Base-by-base conservation (phyloP, 331 rosid species). In the Pyrus hybrid region DNA sequence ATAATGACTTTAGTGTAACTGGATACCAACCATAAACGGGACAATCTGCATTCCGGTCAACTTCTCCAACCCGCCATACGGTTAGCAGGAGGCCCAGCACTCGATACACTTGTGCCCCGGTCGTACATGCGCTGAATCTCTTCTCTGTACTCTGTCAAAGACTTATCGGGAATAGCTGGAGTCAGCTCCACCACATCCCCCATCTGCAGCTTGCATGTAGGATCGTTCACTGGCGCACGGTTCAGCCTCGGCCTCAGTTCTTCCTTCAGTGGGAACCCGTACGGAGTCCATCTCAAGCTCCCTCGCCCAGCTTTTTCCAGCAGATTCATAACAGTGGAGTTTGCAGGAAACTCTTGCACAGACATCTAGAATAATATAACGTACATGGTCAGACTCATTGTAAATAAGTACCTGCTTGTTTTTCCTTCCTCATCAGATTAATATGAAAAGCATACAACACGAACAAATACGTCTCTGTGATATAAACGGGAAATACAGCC, bases 41-140 rank as follows among this genome's bases (percentile, higher is more conserved):
- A 43, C 67, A 26, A 37, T 67, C 30, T 51, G 22, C 62, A 65
- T 77, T 45, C 3, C 35, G 82, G 88, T 88, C 81, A 92, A 63
- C 87, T 91, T 67, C 94, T 83, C 80, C 84, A 72, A 65, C 96
- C 92, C 63, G 63, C 92, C 79, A 81, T 80, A 80, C 83, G 85
- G 41, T 74, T 82, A 2, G 88, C 73, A 37, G 88, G 74, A 61
- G 86, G 85, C 35, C 83, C 90, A 0, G 80, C 37, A 79, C 82
- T 69, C 1, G 97, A 80, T 9, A 86, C 87, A 14, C 87, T 84
- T 16, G 80, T 70, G 64, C 97, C 98, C 0, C 96, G 85, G n/a
- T 95, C 82, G 10, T 92, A 92, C 99, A 92, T 95, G 1, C 99
- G 90, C 85, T 91, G 97, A 78, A 95, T 95, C 83, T 95, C 96